Percentiles rank a stretch among this genome's conserved stretches.
These are phyloP conservation scores for Ilex asprella DNA, from an alignment of 257 asterid species.

Conservation along the genomic window DNA sequence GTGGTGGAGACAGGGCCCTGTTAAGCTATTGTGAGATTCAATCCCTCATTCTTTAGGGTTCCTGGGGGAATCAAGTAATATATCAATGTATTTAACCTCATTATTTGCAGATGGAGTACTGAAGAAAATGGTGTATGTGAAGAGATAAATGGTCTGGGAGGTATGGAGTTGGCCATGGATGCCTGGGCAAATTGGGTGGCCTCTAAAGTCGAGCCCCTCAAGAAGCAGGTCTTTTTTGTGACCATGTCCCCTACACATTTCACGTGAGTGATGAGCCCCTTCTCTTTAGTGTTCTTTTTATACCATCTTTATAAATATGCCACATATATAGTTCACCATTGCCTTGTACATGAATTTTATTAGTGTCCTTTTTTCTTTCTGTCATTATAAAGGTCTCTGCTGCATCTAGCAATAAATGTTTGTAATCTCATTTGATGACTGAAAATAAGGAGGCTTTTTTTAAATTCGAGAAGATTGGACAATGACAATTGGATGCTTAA, in stretches of 20 bases:
- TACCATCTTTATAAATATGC: too few relatives aligned
- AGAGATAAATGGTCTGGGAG: conserved; percentile 65
- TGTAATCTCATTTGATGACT: too few relatives aligned
- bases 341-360: too few relatives aligned
- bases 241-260: conserved; percentile 97
- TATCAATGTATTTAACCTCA: background rate
- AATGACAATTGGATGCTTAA: too few relatives aligned
- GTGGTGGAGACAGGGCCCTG: conserved; percentile 97
- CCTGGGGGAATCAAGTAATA: background rate
- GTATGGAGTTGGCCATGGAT: conserved; percentile 95
- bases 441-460: too few relatives aligned
- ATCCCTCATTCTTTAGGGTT: background rate
- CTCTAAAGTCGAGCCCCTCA: conserved; percentile 41
- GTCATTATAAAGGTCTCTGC: background rate
- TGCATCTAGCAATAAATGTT: background rate
- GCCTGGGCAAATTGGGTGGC: conserved; percentile 89
- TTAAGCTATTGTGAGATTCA: conserved; percentile 61
- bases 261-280: conserved; percentile 30
- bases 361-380: too few relatives aligned
- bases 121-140: conserved; percentile 61
- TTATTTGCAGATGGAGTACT: conserved; percentile 62
- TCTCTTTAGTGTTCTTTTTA: background rate
- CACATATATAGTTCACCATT: too few relatives aligned
- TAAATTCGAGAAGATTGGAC: too few relatives aligned
- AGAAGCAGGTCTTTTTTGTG: conserved; percentile 70